Conservation (phyloP, 108 stramenopile genomes). For the Seminavis robusta region DNA sequence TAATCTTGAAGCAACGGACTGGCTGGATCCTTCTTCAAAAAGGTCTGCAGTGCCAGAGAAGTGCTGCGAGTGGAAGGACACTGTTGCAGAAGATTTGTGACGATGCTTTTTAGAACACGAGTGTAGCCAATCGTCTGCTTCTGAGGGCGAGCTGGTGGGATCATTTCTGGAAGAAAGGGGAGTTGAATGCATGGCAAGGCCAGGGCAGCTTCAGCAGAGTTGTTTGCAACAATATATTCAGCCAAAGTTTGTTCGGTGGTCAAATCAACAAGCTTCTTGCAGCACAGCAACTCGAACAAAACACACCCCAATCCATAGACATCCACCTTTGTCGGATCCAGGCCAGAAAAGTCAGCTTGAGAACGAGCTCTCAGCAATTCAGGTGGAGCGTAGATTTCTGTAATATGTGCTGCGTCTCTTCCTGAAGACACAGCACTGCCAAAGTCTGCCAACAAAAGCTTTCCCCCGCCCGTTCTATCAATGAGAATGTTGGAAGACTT, state of each 20-base stretch:
- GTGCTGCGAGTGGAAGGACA: conserved; percentile 16
- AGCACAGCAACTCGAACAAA: conserved; percentile 23
- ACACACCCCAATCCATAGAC: conserved; percentile 28
- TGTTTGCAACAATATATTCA: conserved; percentile 12
- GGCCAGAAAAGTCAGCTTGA: conserved; percentile 13
- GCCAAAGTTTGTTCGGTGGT: conserved; percentile 26
- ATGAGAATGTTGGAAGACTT: conserved; percentile 31
- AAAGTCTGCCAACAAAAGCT: conserved; percentile 33
- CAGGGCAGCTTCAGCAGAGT: conserved; percentile 26
- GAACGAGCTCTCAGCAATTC: conserved; percentile 29
- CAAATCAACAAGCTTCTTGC: conserved; percentile 17
- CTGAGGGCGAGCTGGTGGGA: too few species aligned
- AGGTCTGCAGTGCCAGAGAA: conserved; percentile 13
- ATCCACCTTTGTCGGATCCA: conserved; percentile 28
- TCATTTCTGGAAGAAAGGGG: conserved; percentile 28
- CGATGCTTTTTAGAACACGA: conserved; percentile 13
- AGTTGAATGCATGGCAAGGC: conserved; percentile 6
- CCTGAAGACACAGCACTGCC: conserved; percentile 28
- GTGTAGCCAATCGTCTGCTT: conserved; percentile 21
- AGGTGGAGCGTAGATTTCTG: conserved; percentile 34
- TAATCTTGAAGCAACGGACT: conserved; percentile 19
- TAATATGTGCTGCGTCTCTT: conserved; percentile 28
- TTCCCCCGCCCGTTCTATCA: conserved; percentile 31
- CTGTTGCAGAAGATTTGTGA: conserved; percentile 23
- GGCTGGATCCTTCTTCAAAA: conserved; percentile 22